Evolutionary conservation across 2,329 filamentous ascomycete species (phyloP).

Genomic region (Aureobasidium leucospermi): DNA sequence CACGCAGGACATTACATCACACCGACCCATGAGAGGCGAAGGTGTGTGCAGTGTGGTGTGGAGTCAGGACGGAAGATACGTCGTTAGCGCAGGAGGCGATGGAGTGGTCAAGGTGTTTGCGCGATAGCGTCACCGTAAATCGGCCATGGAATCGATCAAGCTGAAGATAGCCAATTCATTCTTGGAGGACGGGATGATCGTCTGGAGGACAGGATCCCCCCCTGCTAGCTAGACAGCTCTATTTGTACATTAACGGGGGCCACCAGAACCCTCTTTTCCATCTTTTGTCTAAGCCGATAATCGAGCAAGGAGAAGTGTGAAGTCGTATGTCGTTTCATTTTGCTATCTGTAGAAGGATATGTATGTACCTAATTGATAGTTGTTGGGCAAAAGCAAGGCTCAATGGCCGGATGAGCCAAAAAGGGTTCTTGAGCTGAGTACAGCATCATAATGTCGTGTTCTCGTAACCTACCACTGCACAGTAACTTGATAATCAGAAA

Average conservation of each 20-base stretch:
- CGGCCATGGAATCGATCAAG: background rate
- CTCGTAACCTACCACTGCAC: background rate
- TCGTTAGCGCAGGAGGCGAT: conserved; percentile 89
- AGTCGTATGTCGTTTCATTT: background rate
- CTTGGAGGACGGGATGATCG: background rate
- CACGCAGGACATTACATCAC: conserved; percentile 88
- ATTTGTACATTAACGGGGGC: conserved; percentile 3
- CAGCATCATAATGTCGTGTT: conserved; percentile 12
- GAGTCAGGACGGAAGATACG: conserved; percentile 91
- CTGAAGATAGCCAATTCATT: background rate
- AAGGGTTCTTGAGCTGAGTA: background rate
- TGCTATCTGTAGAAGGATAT: background rate
- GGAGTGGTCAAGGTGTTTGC: conserved; percentile 88
- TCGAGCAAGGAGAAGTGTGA: background rate
- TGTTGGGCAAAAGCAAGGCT: background rate
- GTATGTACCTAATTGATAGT: background rate
- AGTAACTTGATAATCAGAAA: background rate
- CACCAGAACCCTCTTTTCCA: background rate
- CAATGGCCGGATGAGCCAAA: background rate
- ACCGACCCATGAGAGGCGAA: conserved; percentile 91
- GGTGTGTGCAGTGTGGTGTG: conserved; percentile 91
- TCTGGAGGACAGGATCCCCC: background rate
- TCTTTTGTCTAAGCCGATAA: background rate
- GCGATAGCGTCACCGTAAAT: conserved; percentile 18
- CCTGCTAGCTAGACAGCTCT: background rate